Percentiles rank a stretch among this genome's conserved stretches.
Conservation (phyloP, 139 green algal species). For the Marvania coccoides region DNA sequence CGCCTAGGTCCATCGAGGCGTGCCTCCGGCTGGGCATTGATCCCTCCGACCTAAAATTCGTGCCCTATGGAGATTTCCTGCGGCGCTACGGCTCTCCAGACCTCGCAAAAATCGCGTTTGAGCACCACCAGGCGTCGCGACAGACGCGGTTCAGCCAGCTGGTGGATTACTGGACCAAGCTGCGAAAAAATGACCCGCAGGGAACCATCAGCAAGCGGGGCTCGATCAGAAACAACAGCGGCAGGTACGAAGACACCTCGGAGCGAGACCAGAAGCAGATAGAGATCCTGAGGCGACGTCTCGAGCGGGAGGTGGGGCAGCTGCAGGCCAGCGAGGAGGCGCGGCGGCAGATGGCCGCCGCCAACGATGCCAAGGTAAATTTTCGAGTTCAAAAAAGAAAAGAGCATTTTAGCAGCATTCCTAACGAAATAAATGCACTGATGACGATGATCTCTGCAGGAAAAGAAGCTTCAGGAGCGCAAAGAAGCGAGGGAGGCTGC, state of each 20-base stretch:
- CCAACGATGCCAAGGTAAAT: slow-evolving; percentile 40
- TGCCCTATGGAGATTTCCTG: slow-evolving; percentile 49
- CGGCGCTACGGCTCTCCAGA: slow-evolving; percentile 32
- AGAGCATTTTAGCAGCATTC: too few species aligned
- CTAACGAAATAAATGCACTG: too few species aligned
- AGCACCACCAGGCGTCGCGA: slow-evolving; percentile 53
- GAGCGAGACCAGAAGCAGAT: slow-evolving; percentile 72
- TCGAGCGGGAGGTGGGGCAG: slow-evolving; percentile 69
- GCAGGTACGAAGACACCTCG: not conserved
- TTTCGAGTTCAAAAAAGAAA: too few species aligned
- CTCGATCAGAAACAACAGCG: not conserved
- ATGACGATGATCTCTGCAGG: too few species aligned
- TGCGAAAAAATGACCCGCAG: slow-evolving; percentile 37
- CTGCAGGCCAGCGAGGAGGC: slow-evolving; percentile 63
- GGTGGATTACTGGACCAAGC: slow-evolving; percentile 52
- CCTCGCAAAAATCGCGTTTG: slow-evolving; percentile 54
- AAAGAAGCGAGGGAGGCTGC: not conserved
- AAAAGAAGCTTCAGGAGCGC: not conserved
- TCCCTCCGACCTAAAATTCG: slow-evolving; percentile 59
- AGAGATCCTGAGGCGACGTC: slow-evolving; percentile 68
- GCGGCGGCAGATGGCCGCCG: slow-evolving; percentile 62
- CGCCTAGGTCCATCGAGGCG: slow-evolving; percentile 68
- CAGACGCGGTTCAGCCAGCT: slow-evolving; percentile 59
- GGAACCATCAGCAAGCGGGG: not conserved
- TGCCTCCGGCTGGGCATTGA: slow-evolving; percentile 79